phyloP scores from a whole-genome alignment of 83 land plant genomes.

The Isoetes engelmannii region DNA sequence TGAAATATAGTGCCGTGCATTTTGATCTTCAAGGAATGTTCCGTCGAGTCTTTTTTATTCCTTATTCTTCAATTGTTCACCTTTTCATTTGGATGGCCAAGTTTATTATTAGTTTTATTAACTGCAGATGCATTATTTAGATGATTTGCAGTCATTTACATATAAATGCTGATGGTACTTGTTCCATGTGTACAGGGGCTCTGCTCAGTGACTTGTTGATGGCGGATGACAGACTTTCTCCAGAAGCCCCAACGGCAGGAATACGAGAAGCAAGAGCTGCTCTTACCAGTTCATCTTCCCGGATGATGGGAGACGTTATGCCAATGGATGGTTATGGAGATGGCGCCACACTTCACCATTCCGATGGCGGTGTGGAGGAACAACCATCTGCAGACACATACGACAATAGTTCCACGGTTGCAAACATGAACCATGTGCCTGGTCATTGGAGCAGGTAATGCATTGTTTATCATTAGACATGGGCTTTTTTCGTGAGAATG shows the following conservation, averaged over 20 bases:
- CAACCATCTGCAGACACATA: conserved; percentile 6
- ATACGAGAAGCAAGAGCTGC: conserved; percentile 1
- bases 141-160: conserved; percentile 46
- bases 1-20: background rate
- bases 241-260: conserved; percentile 9
- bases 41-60: no score
- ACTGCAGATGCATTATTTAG: background rate
- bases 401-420: background rate
- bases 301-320: background rate
- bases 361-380: background rate
- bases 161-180: conserved; percentile 56
- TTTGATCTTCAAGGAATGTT: no score
- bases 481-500: no score
- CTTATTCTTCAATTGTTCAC: no score
- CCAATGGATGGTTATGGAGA: background rate
- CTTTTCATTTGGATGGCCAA: no score
- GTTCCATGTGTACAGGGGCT: conserved; percentile 13
- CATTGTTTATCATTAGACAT: no score
- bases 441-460: no score
- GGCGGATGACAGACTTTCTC: conserved; percentile 24
- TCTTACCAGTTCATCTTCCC: no score
- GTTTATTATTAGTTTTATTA: background rate
- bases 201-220: conserved; percentile 26
- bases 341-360: background rate
- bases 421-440: no score